phyloP scores from a whole-genome alignment of 148 eudicot genomes.

The Nyssa sinensis region DNA sequence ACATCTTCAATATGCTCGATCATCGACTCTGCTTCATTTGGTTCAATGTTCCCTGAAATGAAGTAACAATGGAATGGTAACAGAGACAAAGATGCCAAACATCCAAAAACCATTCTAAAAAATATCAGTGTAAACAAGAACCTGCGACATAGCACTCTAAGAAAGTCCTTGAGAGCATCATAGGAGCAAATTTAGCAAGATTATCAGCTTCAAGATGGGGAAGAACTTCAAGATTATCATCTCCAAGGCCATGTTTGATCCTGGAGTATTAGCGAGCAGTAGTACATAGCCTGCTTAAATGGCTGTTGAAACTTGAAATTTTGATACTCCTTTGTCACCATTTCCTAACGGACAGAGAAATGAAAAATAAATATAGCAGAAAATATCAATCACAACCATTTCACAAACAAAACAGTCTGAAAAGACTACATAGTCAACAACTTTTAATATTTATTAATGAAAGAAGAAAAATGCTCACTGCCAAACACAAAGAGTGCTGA shows the following conservation, averaged over 20 bases:
- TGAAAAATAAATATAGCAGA: too few species aligned
- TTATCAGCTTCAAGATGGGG: constrained; percentile 62
- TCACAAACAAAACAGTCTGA: not conserved
- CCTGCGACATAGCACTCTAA: constrained; percentile 89
- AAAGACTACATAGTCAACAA: not conserved
- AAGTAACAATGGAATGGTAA: not conserved
- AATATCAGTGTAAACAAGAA: constrained; percentile 21
- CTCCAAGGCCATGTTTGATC: constrained; percentile 91
- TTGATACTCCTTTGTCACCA: constrained; percentile 71
- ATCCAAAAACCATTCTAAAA: not conserved
- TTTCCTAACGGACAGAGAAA: constrained; percentile 47
- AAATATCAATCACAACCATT: not conserved
- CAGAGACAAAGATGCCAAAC: constrained; percentile 6
- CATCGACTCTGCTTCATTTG: constrained; percentile 76
- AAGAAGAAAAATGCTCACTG: not conserved
- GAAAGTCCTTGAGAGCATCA: constrained; percentile 77
- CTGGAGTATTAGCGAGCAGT: constrained; percentile 71
- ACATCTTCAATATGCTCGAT: constrained; percentile 64
- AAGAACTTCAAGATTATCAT: constrained; percentile 84
- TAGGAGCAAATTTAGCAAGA: constrained; percentile 63
- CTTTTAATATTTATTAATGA: not conserved
- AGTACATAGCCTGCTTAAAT: constrained; percentile 89
- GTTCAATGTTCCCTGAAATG: constrained; percentile 72
- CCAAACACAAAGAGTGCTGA: not conserved
- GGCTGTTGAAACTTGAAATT: constrained; percentile 97